These are phyloP conservation scores for Rusavskia elegans DNA, from an alignment of 495 filamentous ascomycete genomes.

Conservation along the genomic window DNA sequence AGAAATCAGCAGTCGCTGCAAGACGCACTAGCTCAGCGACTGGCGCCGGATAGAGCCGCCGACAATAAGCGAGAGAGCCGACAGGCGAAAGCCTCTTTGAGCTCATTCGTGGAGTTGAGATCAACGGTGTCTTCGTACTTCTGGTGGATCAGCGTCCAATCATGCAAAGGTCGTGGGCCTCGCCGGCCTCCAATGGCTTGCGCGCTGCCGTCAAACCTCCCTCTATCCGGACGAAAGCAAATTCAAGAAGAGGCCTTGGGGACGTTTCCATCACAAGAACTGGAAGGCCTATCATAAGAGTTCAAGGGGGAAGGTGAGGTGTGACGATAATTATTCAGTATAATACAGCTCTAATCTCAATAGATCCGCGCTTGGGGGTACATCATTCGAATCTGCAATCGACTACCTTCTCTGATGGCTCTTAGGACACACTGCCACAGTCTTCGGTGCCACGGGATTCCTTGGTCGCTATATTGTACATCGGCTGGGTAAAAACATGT, in stretches of 20 bases:
- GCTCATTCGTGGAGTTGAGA: neutral
- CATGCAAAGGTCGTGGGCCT: slow-evolving; percentile 36
- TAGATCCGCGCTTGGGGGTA: slow-evolving; percentile 79
- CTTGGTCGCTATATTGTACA: slow-evolving; percentile 96
- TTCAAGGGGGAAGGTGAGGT: slow-evolving; percentile 67
- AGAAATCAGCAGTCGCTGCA: too few species aligned
- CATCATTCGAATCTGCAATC: slow-evolving; percentile 12
- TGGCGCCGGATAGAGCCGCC: too few species aligned
- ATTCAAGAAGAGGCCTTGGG: slow-evolving; percentile 37
- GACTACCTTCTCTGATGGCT: slow-evolving; percentile 16
- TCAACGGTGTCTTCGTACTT: neutral
- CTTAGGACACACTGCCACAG: slow-evolving; percentile 82
- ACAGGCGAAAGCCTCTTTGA: neutral
- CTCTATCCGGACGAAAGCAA: neutral
- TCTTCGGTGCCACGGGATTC: slow-evolving; percentile 95
- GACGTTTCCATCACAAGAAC: slow-evolving; percentile 76
- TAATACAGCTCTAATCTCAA: neutral
- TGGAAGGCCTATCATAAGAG: slow-evolving; percentile 70
- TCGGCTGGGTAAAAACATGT: slow-evolving; percentile 54
- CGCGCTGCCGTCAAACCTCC: neutral
- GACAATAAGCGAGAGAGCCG: neutral
- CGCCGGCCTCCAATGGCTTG: slow-evolving; percentile 19
- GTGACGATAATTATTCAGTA: slow-evolving; percentile 10
- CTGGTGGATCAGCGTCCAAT: neutral
- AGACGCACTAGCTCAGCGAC: too few species aligned